A percentile compares a stretch with the other conserved stretches of the same genome.
These are phyloP conservation scores for Perkinsus olseni DNA, from an alignment of 169 alveolate species.

Conservation along the genomic window DNA sequence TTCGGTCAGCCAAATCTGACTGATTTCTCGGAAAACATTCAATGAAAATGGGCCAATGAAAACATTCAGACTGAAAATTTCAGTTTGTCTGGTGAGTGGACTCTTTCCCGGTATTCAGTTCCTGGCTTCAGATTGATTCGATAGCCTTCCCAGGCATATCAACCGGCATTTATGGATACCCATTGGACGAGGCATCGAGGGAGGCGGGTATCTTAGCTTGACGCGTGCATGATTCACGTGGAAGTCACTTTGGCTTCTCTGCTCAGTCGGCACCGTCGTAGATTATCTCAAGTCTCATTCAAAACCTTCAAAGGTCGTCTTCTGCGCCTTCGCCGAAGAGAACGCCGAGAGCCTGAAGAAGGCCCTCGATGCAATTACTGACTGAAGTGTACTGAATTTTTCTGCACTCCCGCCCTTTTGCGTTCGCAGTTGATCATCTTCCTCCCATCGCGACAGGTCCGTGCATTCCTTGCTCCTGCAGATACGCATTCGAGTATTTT, in stretches of 20 bases:
- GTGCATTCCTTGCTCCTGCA: no score
- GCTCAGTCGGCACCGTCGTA: neutral
- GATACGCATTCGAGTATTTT: no score
- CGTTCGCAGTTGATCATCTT: no score
- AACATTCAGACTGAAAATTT: no score
- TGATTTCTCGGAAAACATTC: neutral
- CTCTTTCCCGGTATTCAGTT: neutral
- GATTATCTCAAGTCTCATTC: neutral
- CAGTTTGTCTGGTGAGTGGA: no score
- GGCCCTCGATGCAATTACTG: neutral
- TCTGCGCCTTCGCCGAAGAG: neutral
- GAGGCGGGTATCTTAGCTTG: neutral
- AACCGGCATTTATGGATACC: neutral
- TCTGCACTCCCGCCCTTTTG: neutral
- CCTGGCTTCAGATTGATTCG: neutral
- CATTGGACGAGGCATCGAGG: neutral
- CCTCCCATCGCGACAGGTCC: no score
- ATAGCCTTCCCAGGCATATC: neutral
- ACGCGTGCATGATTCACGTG: no score
- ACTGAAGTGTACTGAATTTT: neutral
- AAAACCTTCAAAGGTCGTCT: neutral
- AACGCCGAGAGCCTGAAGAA: neutral
- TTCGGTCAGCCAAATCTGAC: no score
- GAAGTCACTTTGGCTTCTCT: no score
- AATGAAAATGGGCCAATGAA: no score